Evolutionary conservation across 371 early-diverging fungal genomes (phyloP).

Genomic region (Haplosporangium sp.): DNA sequence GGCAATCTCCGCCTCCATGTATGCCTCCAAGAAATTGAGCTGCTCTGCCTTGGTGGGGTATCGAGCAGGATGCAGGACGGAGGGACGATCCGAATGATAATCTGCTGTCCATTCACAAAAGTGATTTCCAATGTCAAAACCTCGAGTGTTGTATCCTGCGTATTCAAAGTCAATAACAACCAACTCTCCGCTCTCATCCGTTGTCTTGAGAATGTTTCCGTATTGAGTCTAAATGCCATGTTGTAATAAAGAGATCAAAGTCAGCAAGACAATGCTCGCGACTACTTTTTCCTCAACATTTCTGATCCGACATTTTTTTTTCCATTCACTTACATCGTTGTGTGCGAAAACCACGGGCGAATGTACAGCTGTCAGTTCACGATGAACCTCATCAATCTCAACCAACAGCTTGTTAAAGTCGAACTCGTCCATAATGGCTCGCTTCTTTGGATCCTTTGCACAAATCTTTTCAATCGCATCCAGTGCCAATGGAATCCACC

Average conservation of each 20-base stretch:
- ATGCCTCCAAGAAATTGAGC: slow-evolving; percentile 70
- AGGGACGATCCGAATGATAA: slow-evolving; percentile 71
- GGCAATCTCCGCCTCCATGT: slow-evolving; percentile 67
- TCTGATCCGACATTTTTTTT: slow-evolving; percentile 23
- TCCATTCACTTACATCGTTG: slow-evolving; percentile 75
- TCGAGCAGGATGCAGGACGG: slow-evolving; percentile 56
- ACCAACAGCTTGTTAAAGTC: slow-evolving; percentile 57
- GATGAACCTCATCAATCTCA: slow-evolving; percentile 63
- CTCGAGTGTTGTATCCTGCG: slow-evolving; percentile 86
- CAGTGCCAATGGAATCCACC: slow-evolving; percentile 69
- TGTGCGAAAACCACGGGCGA: slow-evolving; percentile 86
- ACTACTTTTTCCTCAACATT: not conserved
- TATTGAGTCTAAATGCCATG: slow-evolving; percentile 71
- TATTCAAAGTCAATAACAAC: slow-evolving; percentile 90
- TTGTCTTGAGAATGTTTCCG: slow-evolving; percentile 79
- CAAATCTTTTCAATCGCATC: slow-evolving; percentile 49
- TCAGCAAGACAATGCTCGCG: not conserved
- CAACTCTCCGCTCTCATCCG: slow-evolving; percentile 62
- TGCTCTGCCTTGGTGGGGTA: slow-evolving; percentile 75
- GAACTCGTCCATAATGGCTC: slow-evolving; percentile 43
- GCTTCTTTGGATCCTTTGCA: slow-evolving; percentile 45
- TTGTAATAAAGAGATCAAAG: not conserved
- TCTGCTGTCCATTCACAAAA: slow-evolving; percentile 92
- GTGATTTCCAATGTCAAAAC: slow-evolving; percentile 89
- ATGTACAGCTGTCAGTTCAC: slow-evolving; percentile 49